These are phyloP conservation scores for Betula pendula DNA, from an alignment of 306 rosid species.

Conservation along the genomic window DNA sequence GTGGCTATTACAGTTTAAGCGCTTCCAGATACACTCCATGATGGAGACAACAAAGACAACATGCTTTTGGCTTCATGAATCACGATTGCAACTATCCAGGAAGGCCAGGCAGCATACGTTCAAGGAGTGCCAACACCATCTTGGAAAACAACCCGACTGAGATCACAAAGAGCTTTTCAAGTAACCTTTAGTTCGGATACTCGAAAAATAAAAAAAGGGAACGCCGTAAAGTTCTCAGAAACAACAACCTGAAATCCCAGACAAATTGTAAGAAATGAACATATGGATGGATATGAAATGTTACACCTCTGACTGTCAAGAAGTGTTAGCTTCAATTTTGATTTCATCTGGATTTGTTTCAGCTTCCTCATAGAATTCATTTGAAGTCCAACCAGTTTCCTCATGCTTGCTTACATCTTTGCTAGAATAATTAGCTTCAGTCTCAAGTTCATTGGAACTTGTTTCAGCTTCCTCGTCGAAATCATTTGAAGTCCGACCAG, in stretches of 20 bases:
- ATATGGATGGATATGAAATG: background rate
- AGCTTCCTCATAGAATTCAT: constrained; percentile 31
- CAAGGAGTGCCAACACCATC: background rate
- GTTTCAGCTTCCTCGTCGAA: constrained; percentile 33
- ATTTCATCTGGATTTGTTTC: constrained; percentile 27
- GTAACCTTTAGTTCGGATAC: constrained; percentile 3
- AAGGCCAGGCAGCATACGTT: background rate
- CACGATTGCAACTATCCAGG: background rate
- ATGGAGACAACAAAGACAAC: background rate
- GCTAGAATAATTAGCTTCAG: constrained; percentile 12
- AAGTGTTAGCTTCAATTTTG: constrained; percentile 20
- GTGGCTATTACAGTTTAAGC: background rate
- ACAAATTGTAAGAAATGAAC: constrained; percentile 22
- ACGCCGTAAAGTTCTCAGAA: constrained; percentile 18
- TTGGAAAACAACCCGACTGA: background rate
- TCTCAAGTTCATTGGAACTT: constrained; percentile 18
- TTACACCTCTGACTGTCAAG: constrained; percentile 8
- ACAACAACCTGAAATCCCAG: constrained; percentile 3
- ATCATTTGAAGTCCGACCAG: constrained; percentile 8
- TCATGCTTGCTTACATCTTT: constrained; percentile 23
- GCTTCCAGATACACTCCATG: background rate
- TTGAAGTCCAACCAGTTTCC: constrained; percentile 7
- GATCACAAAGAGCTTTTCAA: background rate
- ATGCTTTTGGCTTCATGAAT: background rate
- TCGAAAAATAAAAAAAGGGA: background rate